Conservation (phyloP, 2,329 filamentous ascomycete species). For the Plectosphaerella sp. region DNA sequence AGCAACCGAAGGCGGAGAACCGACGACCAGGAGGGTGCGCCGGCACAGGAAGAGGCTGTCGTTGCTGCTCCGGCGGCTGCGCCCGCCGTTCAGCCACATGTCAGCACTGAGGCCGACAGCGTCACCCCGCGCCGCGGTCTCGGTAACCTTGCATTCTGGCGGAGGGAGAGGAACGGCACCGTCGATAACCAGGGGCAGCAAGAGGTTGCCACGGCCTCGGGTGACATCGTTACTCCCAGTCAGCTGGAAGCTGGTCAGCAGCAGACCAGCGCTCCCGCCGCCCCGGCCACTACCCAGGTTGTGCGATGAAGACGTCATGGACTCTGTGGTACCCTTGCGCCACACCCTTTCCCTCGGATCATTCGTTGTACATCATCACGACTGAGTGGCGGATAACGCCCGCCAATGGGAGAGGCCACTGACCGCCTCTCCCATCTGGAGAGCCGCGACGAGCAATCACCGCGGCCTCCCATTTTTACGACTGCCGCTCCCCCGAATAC, state of each 20-base stretch:
- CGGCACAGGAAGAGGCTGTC: conserved; percentile 1
- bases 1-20: conserved; percentile 5
- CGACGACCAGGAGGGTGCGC: conserved; percentile 4
- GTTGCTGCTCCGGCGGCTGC: conserved; percentile 1
- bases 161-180: conserved; percentile 16
- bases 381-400: too few relatives aligned
- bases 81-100: not conserved
- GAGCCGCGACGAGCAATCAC: too few relatives aligned
- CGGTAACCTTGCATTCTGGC: conserved; percentile 9
- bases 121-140: conserved; percentile 10
- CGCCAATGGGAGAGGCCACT: too few relatives aligned
- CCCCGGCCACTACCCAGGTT: conserved; percentile 1
- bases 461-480: not conserved
- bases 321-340: too few relatives aligned
- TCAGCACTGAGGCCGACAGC: conserved; percentile 2
- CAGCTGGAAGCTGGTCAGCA: conserved; percentile 41
- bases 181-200: conserved; percentile 4
- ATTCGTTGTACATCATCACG: too few relatives aligned
- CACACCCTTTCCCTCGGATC: too few relatives aligned
- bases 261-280: conserved; percentile 15
- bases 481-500: not conserved
- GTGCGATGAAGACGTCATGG: not conserved
- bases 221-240: conserved; percentile 34
- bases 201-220: conserved; percentile 15
- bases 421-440: too few relatives aligned